Percentiles rank a stretch among this genome's conserved stretches.
These are phyloP conservation scores for Thalassia testudinum DNA, from an alignment of 116 monocot species.

Conservation along the genomic window DNA sequence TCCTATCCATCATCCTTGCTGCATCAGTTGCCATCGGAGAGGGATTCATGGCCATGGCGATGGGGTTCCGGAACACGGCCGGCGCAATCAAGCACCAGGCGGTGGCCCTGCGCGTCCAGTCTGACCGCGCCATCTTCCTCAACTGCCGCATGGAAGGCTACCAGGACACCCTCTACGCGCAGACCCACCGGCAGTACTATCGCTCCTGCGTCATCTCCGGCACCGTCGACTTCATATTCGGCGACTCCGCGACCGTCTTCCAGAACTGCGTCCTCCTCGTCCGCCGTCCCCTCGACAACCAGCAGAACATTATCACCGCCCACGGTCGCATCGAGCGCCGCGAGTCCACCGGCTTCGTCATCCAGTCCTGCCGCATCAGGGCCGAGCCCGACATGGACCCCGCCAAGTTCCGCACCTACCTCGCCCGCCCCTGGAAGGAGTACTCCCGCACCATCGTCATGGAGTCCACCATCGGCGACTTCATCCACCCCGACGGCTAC, in stretches of 20 bases:
- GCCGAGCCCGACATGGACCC: slow-evolving; percentile 15
- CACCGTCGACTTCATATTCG: slow-evolving; percentile 92
- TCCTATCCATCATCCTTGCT: not conserved
- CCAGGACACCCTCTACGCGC: slow-evolving; percentile 90
- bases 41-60: slow-evolving; percentile 35
- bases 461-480: slow-evolving; percentile 36
- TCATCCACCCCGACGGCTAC: slow-evolving; percentile 32
- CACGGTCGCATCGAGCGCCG: slow-evolving; percentile 51
- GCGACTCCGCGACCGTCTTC: slow-evolving; percentile 72
- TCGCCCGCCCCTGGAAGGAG: slow-evolving; percentile 55
- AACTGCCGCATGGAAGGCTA: slow-evolving; percentile 85
- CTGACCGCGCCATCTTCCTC: slow-evolving; percentile 73
- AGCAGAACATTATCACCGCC: slow-evolving; percentile 67
- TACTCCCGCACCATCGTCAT: slow-evolving; percentile 41
- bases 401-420: slow-evolving; percentile 18
- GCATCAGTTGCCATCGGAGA: slow-evolving; percentile 39
- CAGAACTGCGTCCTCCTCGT: slow-evolving; percentile 53
- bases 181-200: slow-evolving; percentile 85
- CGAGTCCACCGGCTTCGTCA: slow-evolving; percentile 61
- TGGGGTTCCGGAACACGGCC: slow-evolving; percentile 63
- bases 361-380: slow-evolving; percentile 40
- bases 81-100: slow-evolving; percentile 68
- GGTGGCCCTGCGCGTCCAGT: slow-evolving; percentile 62
- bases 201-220: slow-evolving; percentile 82
- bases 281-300: slow-evolving; percentile 35